Evolutionary conservation across 2,329 filamentous ascomycete genomes (phyloP).

Genomic region (Colletotrichum brevisporum): DNA sequence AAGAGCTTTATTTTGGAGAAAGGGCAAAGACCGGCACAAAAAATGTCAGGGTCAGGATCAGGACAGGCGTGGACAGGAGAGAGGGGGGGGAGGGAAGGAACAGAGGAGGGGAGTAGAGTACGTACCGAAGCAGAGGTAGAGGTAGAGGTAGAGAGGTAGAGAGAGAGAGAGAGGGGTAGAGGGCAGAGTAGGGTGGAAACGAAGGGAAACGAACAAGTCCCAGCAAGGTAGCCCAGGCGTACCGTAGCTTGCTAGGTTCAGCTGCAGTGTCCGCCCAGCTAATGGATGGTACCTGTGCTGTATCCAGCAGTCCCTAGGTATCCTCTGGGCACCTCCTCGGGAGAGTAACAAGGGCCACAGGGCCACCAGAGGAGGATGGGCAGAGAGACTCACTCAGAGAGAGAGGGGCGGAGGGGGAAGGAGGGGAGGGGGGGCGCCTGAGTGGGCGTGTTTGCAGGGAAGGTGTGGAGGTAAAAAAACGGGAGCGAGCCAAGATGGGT

Average conservation of each 20-base stretch:
- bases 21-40: slow-evolving; percentile 36
- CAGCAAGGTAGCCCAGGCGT: slow-evolving; percentile 19
- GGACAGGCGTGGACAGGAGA: slow-evolving; percentile 18
- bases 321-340: too few species aligned
- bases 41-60: slow-evolving; percentile 40
- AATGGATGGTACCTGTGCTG: too few species aligned
- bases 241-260: slow-evolving; percentile 11
- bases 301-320: not conserved
- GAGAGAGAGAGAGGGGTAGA: too few species aligned
- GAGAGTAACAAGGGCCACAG: slow-evolving; percentile 10
- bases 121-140: too few species aligned
- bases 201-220: slow-evolving; percentile 40
- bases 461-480: slow-evolving; percentile 37
- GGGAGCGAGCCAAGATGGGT: slow-evolving; percentile 39
- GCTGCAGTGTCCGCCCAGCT: not conserved
- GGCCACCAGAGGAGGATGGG: not conserved
- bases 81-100: not conserved
- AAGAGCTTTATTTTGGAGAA: slow-evolving; percentile 41
- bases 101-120: not conserved
- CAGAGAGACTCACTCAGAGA: slow-evolving; percentile 3
- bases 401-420: not conserved
- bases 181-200: slow-evolving; percentile 31
- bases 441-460: slow-evolving; percentile 32
- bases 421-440: not conserved
- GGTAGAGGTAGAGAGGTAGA: not conserved